phyloP scores from a whole-genome alignment of 345 rosid species.

The Pistacia integerrima region DNA sequence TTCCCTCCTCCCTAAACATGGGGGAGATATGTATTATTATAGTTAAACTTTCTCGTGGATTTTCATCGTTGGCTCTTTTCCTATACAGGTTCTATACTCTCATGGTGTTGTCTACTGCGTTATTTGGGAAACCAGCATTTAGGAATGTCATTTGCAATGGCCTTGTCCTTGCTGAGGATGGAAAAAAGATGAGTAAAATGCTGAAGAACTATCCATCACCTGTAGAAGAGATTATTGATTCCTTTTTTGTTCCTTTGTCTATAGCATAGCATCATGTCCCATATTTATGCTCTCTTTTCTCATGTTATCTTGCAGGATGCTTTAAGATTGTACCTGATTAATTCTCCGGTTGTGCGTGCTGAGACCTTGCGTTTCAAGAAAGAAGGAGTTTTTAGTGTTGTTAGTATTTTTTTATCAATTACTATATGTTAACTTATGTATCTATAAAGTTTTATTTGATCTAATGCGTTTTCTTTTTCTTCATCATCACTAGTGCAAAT shows the following conservation, averaged over 20 bases:
- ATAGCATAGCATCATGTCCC: background rate
- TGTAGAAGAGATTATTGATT: constrained; percentile 75
- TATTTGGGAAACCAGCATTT: constrained; percentile 94
- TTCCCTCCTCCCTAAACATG: background rate
- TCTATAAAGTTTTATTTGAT: constrained; percentile 6
- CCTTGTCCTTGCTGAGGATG: constrained; percentile 96
- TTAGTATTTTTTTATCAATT: constrained; percentile 47
- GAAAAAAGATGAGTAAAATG: constrained; percentile 96
- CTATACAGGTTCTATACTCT: constrained; percentile 93
- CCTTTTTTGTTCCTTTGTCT: constrained; percentile 13
- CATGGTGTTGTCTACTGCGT: constrained; percentile 97
- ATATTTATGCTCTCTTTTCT: constrained; percentile 8
- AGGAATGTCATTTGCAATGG: constrained; percentile 96
- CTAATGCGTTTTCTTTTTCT: background rate
- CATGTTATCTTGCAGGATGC: constrained; percentile 66
- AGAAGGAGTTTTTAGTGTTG: constrained; percentile 92
- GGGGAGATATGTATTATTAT: background rate
- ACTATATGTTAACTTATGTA: constrained; percentile 6
- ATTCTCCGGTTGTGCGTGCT: constrained; percentile 98
- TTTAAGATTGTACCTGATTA: constrained; percentile 84
- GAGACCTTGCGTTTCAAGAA: constrained; percentile 92
- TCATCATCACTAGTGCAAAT: background rate
- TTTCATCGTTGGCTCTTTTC: background rate
- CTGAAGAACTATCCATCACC: constrained; percentile 93
- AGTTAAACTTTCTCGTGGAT: background rate